Conservation (phyloP, 129 eudicot genomes). For the Flaveria linearis region DNA sequence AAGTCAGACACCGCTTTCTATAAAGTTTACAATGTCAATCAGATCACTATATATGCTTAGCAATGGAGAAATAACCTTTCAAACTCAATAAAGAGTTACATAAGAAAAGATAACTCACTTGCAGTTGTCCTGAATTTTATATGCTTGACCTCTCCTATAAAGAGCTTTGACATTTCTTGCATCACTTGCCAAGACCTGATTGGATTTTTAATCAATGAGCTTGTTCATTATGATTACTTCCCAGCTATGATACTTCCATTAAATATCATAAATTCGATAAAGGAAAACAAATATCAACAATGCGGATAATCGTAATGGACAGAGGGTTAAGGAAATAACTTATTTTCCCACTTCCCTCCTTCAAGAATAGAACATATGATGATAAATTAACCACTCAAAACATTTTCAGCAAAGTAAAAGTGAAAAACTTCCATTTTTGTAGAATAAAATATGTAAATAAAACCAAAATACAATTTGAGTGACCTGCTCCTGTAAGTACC, state of each 20-base stretch:
- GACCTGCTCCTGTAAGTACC: slow-evolving; percentile 45
- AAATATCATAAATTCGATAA: background rate
- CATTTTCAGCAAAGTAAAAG: background rate
- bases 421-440: background rate
- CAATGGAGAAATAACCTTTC: slow-evolving; percentile 2
- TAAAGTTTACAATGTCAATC: slow-evolving; percentile 16
- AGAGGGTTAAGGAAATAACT: background rate
- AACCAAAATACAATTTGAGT: slow-evolving; percentile 3
- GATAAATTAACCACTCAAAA: background rate
- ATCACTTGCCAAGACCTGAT: slow-evolving; percentile 81
- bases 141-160: slow-evolving; percentile 98
- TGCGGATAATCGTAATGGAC: background rate
- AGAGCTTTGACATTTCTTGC: slow-evolving; percentile 85
- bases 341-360: background rate
- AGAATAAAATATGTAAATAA: background rate
- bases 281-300: slow-evolving; percentile 8
- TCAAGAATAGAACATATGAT: background rate
- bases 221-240: slow-evolving; percentile 12
- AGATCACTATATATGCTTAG: slow-evolving; percentile 20
- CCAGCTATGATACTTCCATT: background rate
- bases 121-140: slow-evolving; percentile 61
- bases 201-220: slow-evolving; percentile 18
- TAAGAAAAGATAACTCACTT: slow-evolving; percentile 54
- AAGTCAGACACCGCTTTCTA: slow-evolving; percentile 82
- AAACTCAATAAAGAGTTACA: slow-evolving; percentile 15